A percentile compares a stretch with the other conserved stretches of the same genome.
Evolutionary conservation across 805 yeast genomes (phyloP).

Genomic region (Pichia manshurica): DNA sequence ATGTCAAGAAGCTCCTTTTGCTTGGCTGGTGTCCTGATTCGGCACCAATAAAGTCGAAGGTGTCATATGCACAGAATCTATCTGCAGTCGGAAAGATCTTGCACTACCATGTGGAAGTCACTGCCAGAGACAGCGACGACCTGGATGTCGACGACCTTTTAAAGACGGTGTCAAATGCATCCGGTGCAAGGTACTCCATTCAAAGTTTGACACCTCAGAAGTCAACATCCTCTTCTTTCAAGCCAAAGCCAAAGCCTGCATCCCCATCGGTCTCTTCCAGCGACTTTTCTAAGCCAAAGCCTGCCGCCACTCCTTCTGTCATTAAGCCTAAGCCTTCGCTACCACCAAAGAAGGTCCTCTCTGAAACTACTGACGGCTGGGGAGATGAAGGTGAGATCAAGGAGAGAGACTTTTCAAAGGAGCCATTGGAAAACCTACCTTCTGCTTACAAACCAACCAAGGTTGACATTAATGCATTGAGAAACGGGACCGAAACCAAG

Average conservation of each 20-base stretch:
- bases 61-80: constrained; percentile 71
- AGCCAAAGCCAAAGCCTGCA: constrained; percentile 29
- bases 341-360: constrained; percentile 15
- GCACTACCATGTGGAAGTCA: constrained; percentile 93
- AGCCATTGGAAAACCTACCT: constrained; percentile 48
- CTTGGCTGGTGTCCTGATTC: constrained; percentile 98
- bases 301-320: constrained; percentile 15
- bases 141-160: constrained; percentile 72
- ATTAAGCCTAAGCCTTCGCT: constrained; percentile 10
- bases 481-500: constrained; percentile 28
- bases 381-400: constrained; percentile 57
- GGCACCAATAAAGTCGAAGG: constrained; percentile 71
- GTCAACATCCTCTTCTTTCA: constrained; percentile 26
- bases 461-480: constrained; percentile 51
- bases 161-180: constrained; percentile 76
- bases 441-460: constrained; percentile 64
- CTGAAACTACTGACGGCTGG: constrained; percentile 53
- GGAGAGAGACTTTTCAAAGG: constrained; percentile 45
- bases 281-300: constrained; percentile 16
- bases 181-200: constrained; percentile 90
- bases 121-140: constrained; percentile 93
- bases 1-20: constrained; percentile 74
- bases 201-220: constrained; percentile 32
- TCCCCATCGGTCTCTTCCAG: constrained; percentile 16
- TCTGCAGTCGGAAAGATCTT: constrained; percentile 67